Evolutionary conservation across 2,329 filamentous ascomycete genomes (phyloP), one percentile per base, ranked within the genome.

Genomic region (Ascochyta viciae-villosae): DNA sequence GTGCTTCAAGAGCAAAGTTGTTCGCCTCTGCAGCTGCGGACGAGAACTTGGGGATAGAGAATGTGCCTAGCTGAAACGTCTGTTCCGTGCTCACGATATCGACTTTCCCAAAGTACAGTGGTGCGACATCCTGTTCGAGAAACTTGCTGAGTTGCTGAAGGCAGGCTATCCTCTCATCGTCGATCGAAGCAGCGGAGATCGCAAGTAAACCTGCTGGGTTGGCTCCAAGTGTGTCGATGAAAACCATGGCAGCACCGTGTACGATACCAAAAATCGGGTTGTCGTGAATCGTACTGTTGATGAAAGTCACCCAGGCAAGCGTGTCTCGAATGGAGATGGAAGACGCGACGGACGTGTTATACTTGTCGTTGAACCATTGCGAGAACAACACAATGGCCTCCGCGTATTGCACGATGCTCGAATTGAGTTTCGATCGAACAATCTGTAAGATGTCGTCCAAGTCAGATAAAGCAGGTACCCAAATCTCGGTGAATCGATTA

Each of bases 401-500:
- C 0, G 92, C 87, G 61, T 90, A 82, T 1, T 80, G 70, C 60
- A 84, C 82, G 6, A 84, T 81, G 15, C 79, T 76, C 0, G 81
- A 73, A 4, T 77, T 76, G 16, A 99, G 81, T 73, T 96, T 97
- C 12, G 88, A 86, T 47, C 83, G 80, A 15, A 98, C 87, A 63
- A 99, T 99, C 39, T 96, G 89, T 19, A 92, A 78, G 31, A 98
- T 88, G 71, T 99, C 96, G 27, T 92, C 88, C 47, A 87, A 85
- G 57, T 94, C 90, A 1, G 92, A 92, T 55, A 98, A 80, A 1
- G 93, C 85, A 1, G 95, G 92, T 0, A 98, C 95, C 95, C 95
- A 99, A 8, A 99, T 97, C 76, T 99, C 95, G 0, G 95, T 99
- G 74, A 99, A 96, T 57, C 95, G 90, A 73, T 99, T 99, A 41